Conservation (phyloP, 208 protist species). For the Leishmania aethiopica region DNA sequence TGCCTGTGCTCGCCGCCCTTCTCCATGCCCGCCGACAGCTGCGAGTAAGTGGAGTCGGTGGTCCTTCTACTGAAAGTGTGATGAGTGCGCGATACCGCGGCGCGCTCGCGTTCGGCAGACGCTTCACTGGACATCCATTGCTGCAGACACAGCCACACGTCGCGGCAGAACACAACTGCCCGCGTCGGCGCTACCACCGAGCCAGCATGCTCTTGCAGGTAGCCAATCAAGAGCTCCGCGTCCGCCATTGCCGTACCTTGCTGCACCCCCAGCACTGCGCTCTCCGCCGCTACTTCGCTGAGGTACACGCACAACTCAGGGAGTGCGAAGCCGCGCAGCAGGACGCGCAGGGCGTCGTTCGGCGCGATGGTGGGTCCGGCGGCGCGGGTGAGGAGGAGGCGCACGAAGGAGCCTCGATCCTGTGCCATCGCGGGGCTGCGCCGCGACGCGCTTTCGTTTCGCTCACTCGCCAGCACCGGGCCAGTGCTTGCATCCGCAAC, state of each 20-base stretch:
- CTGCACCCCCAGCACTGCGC: slow-evolving; percentile 50
- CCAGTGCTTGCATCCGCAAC: not conserved
- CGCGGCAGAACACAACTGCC: slow-evolving; percentile 44
- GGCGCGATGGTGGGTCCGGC: slow-evolving; percentile 34
- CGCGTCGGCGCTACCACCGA: slow-evolving; percentile 54
- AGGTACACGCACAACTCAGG: slow-evolving; percentile 78
- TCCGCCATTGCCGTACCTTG: slow-evolving; percentile 67
- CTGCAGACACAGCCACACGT: slow-evolving; percentile 34
- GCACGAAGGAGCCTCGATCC: slow-evolving; percentile 62
- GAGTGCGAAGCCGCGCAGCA: slow-evolving; percentile 68
- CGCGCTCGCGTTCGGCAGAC: slow-evolving; percentile 6
- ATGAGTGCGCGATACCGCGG: not conserved
- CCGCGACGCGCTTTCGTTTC: not conserved
- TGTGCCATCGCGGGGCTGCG: slow-evolving; percentile 1
- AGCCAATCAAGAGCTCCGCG: slow-evolving; percentile 63
- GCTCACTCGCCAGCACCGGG: not conserved
- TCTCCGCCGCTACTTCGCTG: slow-evolving; percentile 64
- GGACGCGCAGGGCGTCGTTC: slow-evolving; percentile 39
- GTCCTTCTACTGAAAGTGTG: not conserved
- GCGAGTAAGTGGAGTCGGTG: not conserved
- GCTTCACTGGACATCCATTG: slow-evolving; percentile 17
- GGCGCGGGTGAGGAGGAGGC: slow-evolving; percentile 57
- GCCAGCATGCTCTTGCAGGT: slow-evolving; percentile 60
- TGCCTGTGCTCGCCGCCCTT: not conserved
- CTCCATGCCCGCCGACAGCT: not conserved